These are phyloP conservation scores for Phyllachora maydis DNA, from an alignment of 2,329 filamentous ascomycete genomes.

Conservation along the genomic window DNA sequence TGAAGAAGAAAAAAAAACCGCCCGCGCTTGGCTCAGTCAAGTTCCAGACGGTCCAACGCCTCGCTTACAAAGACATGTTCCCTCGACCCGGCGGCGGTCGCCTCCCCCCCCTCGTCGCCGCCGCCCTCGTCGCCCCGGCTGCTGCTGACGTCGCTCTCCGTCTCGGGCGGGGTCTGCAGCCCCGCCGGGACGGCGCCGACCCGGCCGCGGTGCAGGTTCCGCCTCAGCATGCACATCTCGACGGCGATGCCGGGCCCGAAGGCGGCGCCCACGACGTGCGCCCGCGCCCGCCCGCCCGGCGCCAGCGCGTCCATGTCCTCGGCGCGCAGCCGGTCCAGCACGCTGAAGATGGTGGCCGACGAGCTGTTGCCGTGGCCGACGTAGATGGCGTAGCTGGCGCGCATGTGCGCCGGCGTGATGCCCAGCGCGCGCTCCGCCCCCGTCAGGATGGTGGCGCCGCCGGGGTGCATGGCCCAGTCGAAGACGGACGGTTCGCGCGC, in stretches of 20 bases:
- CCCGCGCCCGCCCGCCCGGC: slow-evolving; percentile 23
- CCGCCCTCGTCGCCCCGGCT: slow-evolving; percentile 18
- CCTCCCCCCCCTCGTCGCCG: too few relatives aligned
- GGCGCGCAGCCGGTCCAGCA: slow-evolving; percentile 36
- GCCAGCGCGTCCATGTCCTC: slow-evolving; percentile 38
- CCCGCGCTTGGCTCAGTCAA: too few relatives aligned
- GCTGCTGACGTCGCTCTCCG: slow-evolving; percentile 25
- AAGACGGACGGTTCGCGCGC: too few relatives aligned
- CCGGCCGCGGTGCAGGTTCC: slow-evolving; percentile 16
- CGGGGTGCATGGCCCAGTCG: slow-evolving; percentile 57
- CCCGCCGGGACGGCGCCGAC: slow-evolving; percentile 11
- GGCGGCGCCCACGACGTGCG: slow-evolving; percentile 44
- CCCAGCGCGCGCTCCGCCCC: slow-evolving; percentile 37
- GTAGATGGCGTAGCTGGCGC: slow-evolving; percentile 50
- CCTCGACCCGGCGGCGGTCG: too few relatives aligned
- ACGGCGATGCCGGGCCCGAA: slow-evolving; percentile 51
- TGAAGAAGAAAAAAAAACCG: too few relatives aligned
- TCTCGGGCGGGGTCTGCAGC: slow-evolving; percentile 28
- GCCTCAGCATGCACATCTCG: slow-evolving; percentile 46
- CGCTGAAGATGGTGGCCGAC: slow-evolving; percentile 48
- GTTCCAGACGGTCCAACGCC: too few relatives aligned
- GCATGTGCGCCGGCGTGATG: slow-evolving; percentile 41
- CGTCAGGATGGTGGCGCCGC: slow-evolving; percentile 43
- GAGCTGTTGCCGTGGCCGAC: slow-evolving; percentile 48
- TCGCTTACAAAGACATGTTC: too few relatives aligned